Conservation (phyloP, 2,329 filamentous ascomycete species). For the Scedosporium minutisporum region DNA sequence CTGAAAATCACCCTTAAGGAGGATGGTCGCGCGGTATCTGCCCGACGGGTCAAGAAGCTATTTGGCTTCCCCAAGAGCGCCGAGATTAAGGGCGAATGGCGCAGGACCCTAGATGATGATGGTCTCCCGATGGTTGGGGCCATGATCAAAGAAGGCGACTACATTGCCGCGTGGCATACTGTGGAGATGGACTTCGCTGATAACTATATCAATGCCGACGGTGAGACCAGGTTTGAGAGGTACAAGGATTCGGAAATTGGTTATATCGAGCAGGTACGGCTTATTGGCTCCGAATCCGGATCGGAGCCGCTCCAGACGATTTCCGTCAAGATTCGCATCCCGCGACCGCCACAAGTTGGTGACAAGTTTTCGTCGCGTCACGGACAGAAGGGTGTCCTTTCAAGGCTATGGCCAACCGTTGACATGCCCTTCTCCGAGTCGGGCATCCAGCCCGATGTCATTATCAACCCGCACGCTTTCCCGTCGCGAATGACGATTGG, state of each 20-base stretch:
- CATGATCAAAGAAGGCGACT: slow-evolving; percentile 68
- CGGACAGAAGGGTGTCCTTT: slow-evolving; percentile 94
- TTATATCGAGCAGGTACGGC: slow-evolving; percentile 84
- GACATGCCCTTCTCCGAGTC: slow-evolving; percentile 97
- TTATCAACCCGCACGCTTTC: slow-evolving; percentile 99
- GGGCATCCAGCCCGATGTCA: slow-evolving; percentile 92
- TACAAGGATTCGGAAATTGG: slow-evolving; percentile 88
- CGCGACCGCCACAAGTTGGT: slow-evolving; percentile 83
- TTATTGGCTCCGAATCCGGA: slow-evolving; percentile 78
- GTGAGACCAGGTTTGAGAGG: slow-evolving; percentile 76
- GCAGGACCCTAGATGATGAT: slow-evolving; percentile 71
- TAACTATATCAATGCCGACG: slow-evolving; percentile 75
- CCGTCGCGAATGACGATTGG: slow-evolving; percentile 99
- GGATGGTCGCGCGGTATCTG: slow-evolving; percentile 56
- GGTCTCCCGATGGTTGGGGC: slow-evolving; percentile 76
- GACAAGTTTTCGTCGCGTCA: slow-evolving; percentile 99
- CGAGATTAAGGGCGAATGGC: slow-evolving; percentile 59
- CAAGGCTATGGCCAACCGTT: slow-evolving; percentile 85
- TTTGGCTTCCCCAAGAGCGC: slow-evolving; percentile 84
- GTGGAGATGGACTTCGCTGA: slow-evolving; percentile 73
- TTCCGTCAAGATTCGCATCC: slow-evolving; percentile 86
- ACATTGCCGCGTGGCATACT: slow-evolving; percentile 81
- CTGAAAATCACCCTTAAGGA: slow-evolving; percentile 85
- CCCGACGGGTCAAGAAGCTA: slow-evolving; percentile 64
- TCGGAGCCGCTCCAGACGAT: slow-evolving; percentile 78